These are phyloP conservation scores for Hymenoscyphus fraxineus DNA, from an alignment of 2,329 filamentous ascomycete species.

Conservation along the genomic window DNA sequence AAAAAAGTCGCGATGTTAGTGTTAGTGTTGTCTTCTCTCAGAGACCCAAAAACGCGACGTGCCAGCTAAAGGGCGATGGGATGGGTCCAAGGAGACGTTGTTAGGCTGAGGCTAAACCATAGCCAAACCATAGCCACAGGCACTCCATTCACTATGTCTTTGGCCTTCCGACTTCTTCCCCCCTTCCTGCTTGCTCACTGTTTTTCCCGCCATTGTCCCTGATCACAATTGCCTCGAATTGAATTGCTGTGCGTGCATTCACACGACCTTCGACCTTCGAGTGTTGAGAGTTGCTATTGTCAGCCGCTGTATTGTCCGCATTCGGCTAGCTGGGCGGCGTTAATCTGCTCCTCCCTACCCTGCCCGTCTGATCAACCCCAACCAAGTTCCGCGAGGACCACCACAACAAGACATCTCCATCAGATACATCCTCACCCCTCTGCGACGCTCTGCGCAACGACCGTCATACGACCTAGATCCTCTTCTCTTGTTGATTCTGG, in stretches of 20 bases:
- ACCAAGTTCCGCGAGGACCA: neutral
- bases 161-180: neutral
- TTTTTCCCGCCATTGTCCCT: neutral
- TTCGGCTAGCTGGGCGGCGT: neutral
- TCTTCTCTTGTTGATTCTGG: constrained; percentile 11
- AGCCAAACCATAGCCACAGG: neutral
- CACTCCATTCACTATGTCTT: neutral
- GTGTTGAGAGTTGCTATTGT: neutral
- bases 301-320: neutral
- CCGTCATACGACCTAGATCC: constrained; percentile 15
- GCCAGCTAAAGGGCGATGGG: neutral
- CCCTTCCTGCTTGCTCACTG: neutral
- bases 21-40: neutral
- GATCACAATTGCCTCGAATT: neutral
- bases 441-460: constrained; percentile 3
- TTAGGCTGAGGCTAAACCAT: neutral
- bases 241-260: neutral
- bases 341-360: neutral
- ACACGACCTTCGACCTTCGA: neutral
- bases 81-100: neutral
- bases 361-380: neutral
- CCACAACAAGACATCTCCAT: constrained; percentile 8
- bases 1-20: constrained; percentile 24
- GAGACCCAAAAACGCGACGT: constrained; percentile 23
- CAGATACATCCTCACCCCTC: constrained; percentile 12